Conservation (phyloP, 2,329 filamentous ascomycete species). For the Davidsoniella virescens region DNA sequence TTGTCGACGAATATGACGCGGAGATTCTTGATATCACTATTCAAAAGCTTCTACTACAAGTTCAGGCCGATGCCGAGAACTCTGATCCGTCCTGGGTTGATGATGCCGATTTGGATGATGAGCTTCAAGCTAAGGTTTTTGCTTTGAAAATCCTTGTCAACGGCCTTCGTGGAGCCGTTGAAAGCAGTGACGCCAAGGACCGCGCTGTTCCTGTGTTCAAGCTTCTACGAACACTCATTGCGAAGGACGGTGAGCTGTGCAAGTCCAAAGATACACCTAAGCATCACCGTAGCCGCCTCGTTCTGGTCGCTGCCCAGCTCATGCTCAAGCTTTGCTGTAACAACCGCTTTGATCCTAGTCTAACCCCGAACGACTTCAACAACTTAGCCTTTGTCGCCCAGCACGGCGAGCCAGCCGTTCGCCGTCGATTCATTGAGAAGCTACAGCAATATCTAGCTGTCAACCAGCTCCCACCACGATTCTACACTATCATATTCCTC, state of each 20-base stretch:
- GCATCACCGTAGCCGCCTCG: slow-evolving; percentile 63
- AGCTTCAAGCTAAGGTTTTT: slow-evolving; percentile 68
- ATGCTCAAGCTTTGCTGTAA: slow-evolving; percentile 70
- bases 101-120: slow-evolving; percentile 55
- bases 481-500: slow-evolving; percentile 80
- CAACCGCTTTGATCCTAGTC: slow-evolving; percentile 58
- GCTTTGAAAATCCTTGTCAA: slow-evolving; percentile 79
- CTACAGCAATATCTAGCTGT: slow-evolving; percentile 81
- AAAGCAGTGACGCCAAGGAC: slow-evolving; percentile 31
- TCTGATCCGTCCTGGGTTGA: slow-evolving; percentile 49
- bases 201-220: slow-evolving; percentile 56
- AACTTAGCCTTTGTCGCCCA: slow-evolving; percentile 66
- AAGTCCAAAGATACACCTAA: slow-evolving; percentile 59
- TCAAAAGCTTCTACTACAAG: slow-evolving; percentile 55
- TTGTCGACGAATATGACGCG: slow-evolving; percentile 58
- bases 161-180: slow-evolving; percentile 48
- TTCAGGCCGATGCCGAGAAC: slow-evolving; percentile 40
- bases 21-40: slow-evolving; percentile 65
- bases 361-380: slow-evolving; percentile 64
- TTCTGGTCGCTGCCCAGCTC: slow-evolving; percentile 65
- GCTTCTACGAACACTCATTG: slow-evolving; percentile 61
- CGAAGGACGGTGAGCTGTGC: slow-evolving; percentile 62
- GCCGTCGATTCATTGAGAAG: slow-evolving; percentile 63
- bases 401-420: slow-evolving; percentile 57
- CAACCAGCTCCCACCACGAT: slow-evolving; percentile 52